Conservation (phyloP, 768 basidiomycete species). For the Lactarius trivialis region DNA sequence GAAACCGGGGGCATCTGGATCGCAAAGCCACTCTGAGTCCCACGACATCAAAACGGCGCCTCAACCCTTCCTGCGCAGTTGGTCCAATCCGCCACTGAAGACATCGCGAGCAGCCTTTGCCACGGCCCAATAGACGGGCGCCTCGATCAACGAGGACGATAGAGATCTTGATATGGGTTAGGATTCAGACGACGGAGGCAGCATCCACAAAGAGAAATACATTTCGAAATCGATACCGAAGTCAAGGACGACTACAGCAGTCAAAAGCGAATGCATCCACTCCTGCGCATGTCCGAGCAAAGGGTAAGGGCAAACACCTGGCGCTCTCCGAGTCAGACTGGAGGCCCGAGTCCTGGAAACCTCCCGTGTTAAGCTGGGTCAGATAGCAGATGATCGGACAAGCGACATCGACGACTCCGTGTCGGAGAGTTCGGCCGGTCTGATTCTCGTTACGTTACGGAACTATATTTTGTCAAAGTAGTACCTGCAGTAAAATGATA, state of each 20-base stretch:
- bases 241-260: not conserved
- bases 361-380: not conserved
- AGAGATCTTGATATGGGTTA: not conserved
- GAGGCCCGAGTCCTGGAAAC: not conserved
- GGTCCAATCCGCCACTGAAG: not conserved
- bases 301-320: not conserved
- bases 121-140: not conserved
- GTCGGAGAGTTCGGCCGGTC: not conserved
- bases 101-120: not conserved
- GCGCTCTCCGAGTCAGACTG: not conserved
- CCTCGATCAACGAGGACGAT: not conserved
- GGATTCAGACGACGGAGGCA: not conserved
- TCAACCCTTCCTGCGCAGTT: not conserved
- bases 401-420: not conserved
- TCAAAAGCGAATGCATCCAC: not conserved
- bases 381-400: not conserved
- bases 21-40: constrained; percentile 49
- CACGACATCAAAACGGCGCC: not conserved
- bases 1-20: not conserved
- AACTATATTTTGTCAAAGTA: not conserved
- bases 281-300: not conserved
- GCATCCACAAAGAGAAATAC: not conserved
- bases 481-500: not conserved
- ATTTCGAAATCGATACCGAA: not conserved
- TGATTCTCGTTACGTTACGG: not conserved